A percentile compares a stretch with the other conserved stretches of the same genome.
Conservation (phyloP, 2,329 filamentous ascomycete genomes). For the Fusarium nodosum region DNA sequence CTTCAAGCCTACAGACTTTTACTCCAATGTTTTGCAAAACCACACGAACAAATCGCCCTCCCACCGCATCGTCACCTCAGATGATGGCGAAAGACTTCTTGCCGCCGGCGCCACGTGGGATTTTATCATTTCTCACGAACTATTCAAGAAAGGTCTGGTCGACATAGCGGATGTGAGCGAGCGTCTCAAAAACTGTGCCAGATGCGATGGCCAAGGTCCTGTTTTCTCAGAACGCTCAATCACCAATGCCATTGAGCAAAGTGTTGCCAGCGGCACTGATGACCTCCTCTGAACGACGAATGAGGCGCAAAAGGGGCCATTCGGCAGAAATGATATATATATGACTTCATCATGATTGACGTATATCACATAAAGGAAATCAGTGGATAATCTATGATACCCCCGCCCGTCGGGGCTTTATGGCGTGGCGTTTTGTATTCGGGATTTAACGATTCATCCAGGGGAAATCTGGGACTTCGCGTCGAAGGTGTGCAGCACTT, state of each 20-base stretch:
- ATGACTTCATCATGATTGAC: constrained; percentile 46
- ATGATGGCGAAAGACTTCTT: constrained; percentile 77
- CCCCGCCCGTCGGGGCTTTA: constrained; percentile 49
- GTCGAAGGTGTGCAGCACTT: constrained; percentile 8
- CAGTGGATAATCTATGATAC: constrained; percentile 45
- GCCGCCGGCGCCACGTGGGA: constrained; percentile 90
- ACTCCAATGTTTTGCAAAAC: constrained; percentile 71
- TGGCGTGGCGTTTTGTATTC: constrained; percentile 48
- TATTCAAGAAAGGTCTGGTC: constrained; percentile 81
- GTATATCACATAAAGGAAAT: constrained; percentile 42
- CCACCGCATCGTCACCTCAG: constrained; percentile 76
- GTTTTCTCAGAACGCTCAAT: constrained; percentile 87
- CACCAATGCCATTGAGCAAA: constrained; percentile 80
- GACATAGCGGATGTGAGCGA: constrained; percentile 87
- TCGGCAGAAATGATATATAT: constrained; percentile 20
- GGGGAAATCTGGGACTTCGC: constrained; percentile 9
- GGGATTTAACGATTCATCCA: constrained; percentile 29
- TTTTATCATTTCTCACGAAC: constrained; percentile 82
- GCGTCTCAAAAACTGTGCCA: constrained; percentile 78
- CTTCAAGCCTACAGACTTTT: constrained; percentile 81
- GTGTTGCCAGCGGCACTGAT: constrained; percentile 81
- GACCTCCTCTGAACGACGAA: constrained; percentile 68
- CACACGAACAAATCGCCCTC: constrained; percentile 73
- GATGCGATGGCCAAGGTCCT: constrained; percentile 88
- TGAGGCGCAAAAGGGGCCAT: constrained; percentile 18